Evolutionary conservation across 805 yeast species (phyloP), one percentile per base, ranked within the genome.

Genomic region (Torulaspora gathmanii): DNA sequence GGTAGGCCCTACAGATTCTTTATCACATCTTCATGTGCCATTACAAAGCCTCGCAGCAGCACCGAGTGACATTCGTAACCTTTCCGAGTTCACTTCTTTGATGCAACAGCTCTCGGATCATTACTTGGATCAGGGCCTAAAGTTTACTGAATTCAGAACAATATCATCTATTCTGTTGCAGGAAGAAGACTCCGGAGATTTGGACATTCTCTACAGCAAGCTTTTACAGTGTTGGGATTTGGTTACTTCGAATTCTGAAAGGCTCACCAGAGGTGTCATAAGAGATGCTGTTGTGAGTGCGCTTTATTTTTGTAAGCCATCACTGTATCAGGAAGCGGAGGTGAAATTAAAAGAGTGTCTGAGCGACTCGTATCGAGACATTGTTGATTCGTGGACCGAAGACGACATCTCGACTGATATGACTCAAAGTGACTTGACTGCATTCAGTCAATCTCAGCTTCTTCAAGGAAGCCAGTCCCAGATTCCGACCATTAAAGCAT

Each of bases 201-300:
- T 57, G 23, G 64, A 58, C 23, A 28, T 53, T 4, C 51, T 57
- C 23, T 58, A 56, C 37, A 59, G 48, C 40, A 59, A 56, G 37
- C 33, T 63, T 13, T 42, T 57, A 19, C 61, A 60, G 49, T 59
- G 65, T 41, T 63, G 67, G 68, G 59, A 50, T 25, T 42, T 51
- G 5, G 50, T 54, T 1, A 40, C 52, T 3, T 20, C 45, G 2
- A 39, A 53, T 25, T 49, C 64, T 5, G 58, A 53, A 20, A 10
- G 15, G 7, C 23, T 54, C 5, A 49, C 59, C 1, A 52, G 46
- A 33, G 56, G 52, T 35, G 47, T 58, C 7, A 43, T 58, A 3
- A 55, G 56, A 31, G 44, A 42, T 19, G 36, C 60, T 1, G 33
- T 56, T 5, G 50, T 57, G 54, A 47, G 52, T 12, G 36, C 38